Evolutionary conservation across 768 basidiomycete genomes (phyloP).

Genomic region (Tricholoma saponaceum): DNA sequence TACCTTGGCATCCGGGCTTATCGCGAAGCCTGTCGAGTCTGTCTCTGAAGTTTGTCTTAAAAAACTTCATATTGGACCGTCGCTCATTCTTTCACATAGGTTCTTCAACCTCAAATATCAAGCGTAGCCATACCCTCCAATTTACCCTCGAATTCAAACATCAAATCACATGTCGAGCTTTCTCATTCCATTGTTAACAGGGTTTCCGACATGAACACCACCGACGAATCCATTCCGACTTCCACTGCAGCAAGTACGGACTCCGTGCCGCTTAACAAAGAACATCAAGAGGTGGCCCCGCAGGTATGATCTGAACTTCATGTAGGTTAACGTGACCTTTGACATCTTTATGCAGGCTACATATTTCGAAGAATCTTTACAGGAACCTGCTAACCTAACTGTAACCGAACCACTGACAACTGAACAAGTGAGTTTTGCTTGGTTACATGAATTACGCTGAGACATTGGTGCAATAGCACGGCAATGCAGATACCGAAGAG

Average conservation of each 20-base stretch:
- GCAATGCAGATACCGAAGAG: neutral
- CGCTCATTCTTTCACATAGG: neutral
- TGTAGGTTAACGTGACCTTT: neutral
- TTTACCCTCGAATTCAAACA: neutral
- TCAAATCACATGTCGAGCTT: neutral
- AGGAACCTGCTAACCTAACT: neutral
- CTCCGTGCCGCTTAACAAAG: neutral
- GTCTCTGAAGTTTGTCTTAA: slow-evolving; percentile 7
- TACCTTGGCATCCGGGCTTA: neutral
- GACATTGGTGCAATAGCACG: slow-evolving; percentile 4
- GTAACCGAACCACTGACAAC: neutral
- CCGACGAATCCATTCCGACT: neutral
- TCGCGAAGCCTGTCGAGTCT: slow-evolving; percentile 4
- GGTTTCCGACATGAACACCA: neutral
- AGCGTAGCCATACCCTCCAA: neutral
- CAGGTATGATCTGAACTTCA: neutral
- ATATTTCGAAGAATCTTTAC: neutral
- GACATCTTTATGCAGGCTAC: neutral
- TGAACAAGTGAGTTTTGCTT: neutral
- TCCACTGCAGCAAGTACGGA: neutral
- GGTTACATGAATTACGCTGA: neutral
- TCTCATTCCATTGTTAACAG: slow-evolving; percentile 1
- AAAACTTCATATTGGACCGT: neutral
- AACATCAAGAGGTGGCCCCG: neutral
- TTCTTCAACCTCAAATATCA: neutral